These are phyloP conservation scores for Aspergillus leporis DNA, from an alignment of 495 filamentous ascomycete genomes.

Conservation along the genomic window DNA sequence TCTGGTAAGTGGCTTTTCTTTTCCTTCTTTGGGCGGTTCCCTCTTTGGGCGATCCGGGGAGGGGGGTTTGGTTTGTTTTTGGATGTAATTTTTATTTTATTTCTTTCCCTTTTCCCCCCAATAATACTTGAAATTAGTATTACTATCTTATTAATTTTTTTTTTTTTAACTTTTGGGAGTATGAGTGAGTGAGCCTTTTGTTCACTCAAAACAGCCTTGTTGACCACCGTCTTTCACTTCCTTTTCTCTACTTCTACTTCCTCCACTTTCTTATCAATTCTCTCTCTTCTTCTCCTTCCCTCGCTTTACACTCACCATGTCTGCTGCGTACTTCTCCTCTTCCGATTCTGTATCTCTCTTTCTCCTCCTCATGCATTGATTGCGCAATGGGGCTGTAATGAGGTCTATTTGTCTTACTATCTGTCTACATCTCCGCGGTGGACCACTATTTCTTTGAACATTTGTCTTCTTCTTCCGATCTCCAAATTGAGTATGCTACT, in stretches of 20 bases:
- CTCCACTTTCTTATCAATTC: background rate
- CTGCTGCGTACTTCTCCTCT: constrained; percentile 6
- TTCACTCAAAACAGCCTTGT: too few species aligned
- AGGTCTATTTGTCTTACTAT: constrained; percentile 1
- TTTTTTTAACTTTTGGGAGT: background rate
- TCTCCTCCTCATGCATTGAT: background rate
- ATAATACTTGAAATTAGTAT: background rate
- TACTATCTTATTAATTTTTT: background rate
- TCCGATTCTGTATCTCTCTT: constrained; percentile 1
- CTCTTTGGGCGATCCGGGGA: constrained; percentile 25
- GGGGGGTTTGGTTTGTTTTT: too few species aligned
- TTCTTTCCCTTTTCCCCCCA: too few species aligned
- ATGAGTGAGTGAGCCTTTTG: too few species aligned
- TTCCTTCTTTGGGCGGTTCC: constrained; percentile 21
- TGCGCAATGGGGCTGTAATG: background rate
- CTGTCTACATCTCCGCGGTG: constrained; percentile 3
- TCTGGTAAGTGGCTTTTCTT: constrained; percentile 16
- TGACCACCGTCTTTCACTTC: constrained; percentile 1
- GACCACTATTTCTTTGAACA: background rate
- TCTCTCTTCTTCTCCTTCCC: constrained; percentile 2
- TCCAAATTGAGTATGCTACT: constrained; percentile 35
- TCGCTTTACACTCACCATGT: constrained; percentile 6
- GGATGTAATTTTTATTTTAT: background rate
- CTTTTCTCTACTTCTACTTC: background rate
- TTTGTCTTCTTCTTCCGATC: background rate